Conservation (phyloP, 1,139 yeast genomes). For the Entelexis sorbosivorans region DNA sequence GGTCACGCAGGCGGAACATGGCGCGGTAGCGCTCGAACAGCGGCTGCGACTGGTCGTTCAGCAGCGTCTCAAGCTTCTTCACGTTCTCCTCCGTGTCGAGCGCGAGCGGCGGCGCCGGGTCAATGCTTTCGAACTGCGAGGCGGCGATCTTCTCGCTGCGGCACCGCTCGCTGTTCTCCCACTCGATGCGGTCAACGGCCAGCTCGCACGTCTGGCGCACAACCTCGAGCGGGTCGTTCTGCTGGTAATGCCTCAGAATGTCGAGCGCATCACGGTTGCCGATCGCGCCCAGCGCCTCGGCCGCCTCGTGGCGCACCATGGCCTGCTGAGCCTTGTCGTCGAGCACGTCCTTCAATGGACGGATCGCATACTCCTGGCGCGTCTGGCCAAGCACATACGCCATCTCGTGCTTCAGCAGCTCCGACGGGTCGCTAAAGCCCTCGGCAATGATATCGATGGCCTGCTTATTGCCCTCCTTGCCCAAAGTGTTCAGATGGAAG, state of each 20-base stretch:
- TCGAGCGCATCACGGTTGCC: conserved; percentile 71
- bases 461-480: conserved; percentile 47
- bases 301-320: conserved; percentile 99
- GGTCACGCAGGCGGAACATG: conserved; percentile 93
- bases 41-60: conserved; percentile 68
- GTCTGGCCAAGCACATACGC: conserved; percentile 99
- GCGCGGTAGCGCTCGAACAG: conserved; percentile 94
- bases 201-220: conserved; percentile 96
- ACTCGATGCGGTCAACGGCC: conserved; percentile 85
- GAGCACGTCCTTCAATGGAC: conserved; percentile 62
- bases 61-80: conserved; percentile 50
- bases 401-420: conserved; percentile 89
- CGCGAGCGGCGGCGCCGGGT: conserved; percentile 96
- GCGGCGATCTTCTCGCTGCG: conserved; percentile 57
- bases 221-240: conserved; percentile 71
- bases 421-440: conserved; percentile 70
- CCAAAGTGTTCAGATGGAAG: conserved; percentile 78
- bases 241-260: conserved; percentile 50
- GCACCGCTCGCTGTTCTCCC: conserved; percentile 68
- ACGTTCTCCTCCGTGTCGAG: conserved; percentile 42
- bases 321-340: conserved; percentile 51
- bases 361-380: conserved; percentile 66
- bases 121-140: conserved; percentile 76
- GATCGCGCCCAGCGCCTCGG: conserved; percentile 95
- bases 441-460: conserved; percentile 83